A percentile compares a stretch with the other conserved stretches of the same genome.
phyloP scores from a whole-genome alignment of 2,329 filamentous ascomycete genomes.

The Pseudocercospora crystallina region DNA sequence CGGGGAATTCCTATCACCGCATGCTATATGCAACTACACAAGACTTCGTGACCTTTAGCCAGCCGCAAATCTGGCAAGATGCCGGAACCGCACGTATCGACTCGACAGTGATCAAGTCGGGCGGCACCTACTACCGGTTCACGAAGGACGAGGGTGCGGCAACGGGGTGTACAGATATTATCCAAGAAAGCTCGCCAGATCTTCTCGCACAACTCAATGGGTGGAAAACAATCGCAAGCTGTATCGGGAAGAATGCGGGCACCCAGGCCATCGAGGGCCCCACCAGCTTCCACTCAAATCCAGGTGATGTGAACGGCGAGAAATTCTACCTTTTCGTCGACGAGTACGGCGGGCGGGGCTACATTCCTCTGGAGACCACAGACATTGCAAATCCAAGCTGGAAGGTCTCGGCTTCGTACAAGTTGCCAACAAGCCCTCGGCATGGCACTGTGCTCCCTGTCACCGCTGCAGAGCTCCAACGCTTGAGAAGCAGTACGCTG shows the following conservation, averaged over 20 bases:
- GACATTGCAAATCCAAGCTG: conserved; percentile 52
- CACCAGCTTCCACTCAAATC: conserved; percentile 53
- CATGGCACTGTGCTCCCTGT: conserved; percentile 57
- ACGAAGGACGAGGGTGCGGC: conserved; percentile 54
- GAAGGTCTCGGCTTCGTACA: conserved; percentile 49
- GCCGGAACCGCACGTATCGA: conserved; percentile 54
- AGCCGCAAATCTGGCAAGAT: conserved; percentile 55
- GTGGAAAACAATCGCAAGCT: conserved; percentile 49
- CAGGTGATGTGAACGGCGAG: conserved; percentile 50
- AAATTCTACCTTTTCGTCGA: conserved; percentile 59
- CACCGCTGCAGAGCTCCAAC: conserved; percentile 47
- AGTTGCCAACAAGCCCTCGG: conserved; percentile 51
- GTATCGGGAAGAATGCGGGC: conserved; percentile 54
- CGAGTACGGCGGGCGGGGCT: conserved; percentile 53
- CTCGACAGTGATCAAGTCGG: conserved; percentile 50
- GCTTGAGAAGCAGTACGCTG: conserved; percentile 9
- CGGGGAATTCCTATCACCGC: conserved; percentile 51
- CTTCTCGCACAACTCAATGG: conserved; percentile 43
- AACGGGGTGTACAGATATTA: conserved; percentile 56
- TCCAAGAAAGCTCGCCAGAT: conserved; percentile 50
- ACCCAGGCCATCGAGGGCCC: conserved; percentile 53
- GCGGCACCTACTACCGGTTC: conserved; percentile 51
- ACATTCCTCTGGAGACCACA: conserved; percentile 54
- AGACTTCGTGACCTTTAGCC: conserved; percentile 55
- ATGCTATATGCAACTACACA: conserved; percentile 59